Percentiles rank a stretch among this genome's conserved stretches.
These are phyloP conservation scores for Berberis vulgaris DNA, from an alignment of 164 flowering plant species.

Conservation along the genomic window DNA sequence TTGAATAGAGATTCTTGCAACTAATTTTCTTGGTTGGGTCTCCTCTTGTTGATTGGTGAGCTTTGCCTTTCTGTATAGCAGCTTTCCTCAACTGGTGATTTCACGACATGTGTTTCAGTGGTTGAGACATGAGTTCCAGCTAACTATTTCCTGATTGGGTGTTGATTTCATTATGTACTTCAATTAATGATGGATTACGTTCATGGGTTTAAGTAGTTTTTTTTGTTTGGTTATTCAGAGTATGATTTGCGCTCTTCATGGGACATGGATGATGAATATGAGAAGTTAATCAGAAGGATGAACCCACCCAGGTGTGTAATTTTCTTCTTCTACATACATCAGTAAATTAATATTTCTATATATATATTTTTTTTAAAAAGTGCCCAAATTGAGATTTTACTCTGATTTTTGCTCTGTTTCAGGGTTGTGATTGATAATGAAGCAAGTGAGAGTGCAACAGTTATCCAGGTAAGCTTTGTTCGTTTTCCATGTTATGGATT, in stretches of 20 bases:
- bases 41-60: too few relatives aligned
- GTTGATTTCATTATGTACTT: too few relatives aligned
- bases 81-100: too few relatives aligned
- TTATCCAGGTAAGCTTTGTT: conserved; percentile 47
- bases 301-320: conserved; percentile 75
- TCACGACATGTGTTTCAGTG: too few relatives aligned
- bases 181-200: too few relatives aligned
- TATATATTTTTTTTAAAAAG: not conserved
- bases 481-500: conserved; percentile 2
- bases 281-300: conserved; percentile 76
- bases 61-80: too few relatives aligned
- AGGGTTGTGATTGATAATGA: conserved; percentile 96
- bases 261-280: conserved; percentile 83
- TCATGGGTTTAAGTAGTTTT: too few relatives aligned
- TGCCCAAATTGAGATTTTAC: conserved; percentile 2
- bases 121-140: too few relatives aligned
- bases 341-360: not conserved
- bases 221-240: conserved; percentile 26
- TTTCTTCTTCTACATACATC: not conserved
- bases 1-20: too few relatives aligned
- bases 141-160: too few relatives aligned
- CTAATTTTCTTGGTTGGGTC: too few relatives aligned
- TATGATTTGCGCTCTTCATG: conserved; percentile 40
- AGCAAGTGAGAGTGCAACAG: conserved; percentile 72
- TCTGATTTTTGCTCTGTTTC: conserved; percentile 11